Evolutionary conservation across 2,329 filamentous ascomycete genomes (phyloP), one percentile per base, ranked within the genome.

Genomic region (Beauveria asiatica): DNA sequence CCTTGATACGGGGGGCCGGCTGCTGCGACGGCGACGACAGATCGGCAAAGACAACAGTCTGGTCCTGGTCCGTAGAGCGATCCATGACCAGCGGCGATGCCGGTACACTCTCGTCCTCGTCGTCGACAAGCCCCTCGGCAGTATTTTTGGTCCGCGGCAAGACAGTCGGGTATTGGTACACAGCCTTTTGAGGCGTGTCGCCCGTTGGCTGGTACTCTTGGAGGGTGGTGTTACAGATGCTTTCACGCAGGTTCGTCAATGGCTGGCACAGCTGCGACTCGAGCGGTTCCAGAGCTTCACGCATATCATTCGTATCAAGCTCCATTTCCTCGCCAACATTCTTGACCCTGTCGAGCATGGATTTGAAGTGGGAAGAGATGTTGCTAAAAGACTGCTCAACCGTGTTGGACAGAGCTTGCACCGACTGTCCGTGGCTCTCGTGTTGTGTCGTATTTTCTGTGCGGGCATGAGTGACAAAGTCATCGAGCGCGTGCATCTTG

Each of bases 401-500:
- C 1, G 85, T 87, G 19, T 74, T 77, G 0, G 87, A 83, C 37
- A 97, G 79, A 10, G 74, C 75, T 39, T 81, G 75, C n/a, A 96
- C 76, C 1, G 86, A 88, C n/a, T 78, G 72, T 1, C 80, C 73
- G 64, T 95, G 89, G 27, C 82, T 80, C 27, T 85, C 80, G 70
- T 94, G 87, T 69, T 96, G 91, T 19, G 80, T 78, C 33, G 87
- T 84, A 70, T 96, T 97, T 68, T 95, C 88, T 1, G 83, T 83
- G 62, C 87, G 85, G 54, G 95, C 92, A 37, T 89, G 86, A 37
- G 87, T 82, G 44, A 97, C 91, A 67, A 97, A 96, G 65, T 93
- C 90, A 68, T 97, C 93, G 8, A 99, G 81, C 1, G 90, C 89
- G 60, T 86, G 84, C 83, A 99, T 92, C 73, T 97, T 91, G n/a